Conservation (phyloP, 495 filamentous ascomycete species). For the Filosporella fistucella region DNA sequence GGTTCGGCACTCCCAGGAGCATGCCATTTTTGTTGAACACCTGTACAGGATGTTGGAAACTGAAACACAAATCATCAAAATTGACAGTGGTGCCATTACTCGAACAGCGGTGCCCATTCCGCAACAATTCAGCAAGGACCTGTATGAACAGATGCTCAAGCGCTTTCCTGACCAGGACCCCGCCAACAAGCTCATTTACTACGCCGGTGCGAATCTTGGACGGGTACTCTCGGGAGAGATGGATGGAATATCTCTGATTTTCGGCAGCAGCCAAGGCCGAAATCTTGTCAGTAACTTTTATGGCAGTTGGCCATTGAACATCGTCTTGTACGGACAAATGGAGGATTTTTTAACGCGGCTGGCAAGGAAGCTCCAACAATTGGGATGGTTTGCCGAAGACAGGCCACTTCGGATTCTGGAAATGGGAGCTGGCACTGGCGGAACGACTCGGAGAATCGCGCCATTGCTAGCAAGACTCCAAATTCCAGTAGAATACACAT, state of each 20-base stretch:
- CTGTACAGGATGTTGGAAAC: conserved; percentile 38
- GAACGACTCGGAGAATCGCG: conserved; percentile 30
- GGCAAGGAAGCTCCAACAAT: conserved; percentile 22
- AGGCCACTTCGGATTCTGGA: conserved; percentile 38
- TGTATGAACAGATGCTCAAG: conserved; percentile 33
- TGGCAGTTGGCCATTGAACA: conserved; percentile 36
- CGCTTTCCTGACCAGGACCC: conserved; percentile 32
- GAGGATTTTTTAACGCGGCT: conserved; percentile 35
- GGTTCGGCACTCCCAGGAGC: conserved; percentile 29
- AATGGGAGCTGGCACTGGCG: conserved; percentile 41
- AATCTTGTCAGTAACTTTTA: conserved; percentile 42
- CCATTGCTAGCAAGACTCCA: conserved; percentile 2
- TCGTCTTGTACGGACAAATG: conserved; percentile 36
- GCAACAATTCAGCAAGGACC: conserved; percentile 25
- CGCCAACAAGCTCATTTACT: conserved; percentile 37
- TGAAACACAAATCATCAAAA: conserved; percentile 36
- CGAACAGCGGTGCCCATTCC: conserved; percentile 35
- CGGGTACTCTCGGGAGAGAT: conserved; percentile 36
- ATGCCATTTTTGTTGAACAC: conserved; percentile 30
- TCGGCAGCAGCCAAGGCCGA: conserved; percentile 40
- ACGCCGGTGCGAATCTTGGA: conserved; percentile 37
- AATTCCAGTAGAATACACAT: conserved; percentile 37
- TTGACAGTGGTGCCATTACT: conserved; percentile 27
- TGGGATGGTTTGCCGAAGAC: no score
- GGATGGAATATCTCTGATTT: conserved; percentile 44